Base-by-base conservation (phyloP, 306 rosid genomes). In the Sphenostylis stenocarpa region DNA sequence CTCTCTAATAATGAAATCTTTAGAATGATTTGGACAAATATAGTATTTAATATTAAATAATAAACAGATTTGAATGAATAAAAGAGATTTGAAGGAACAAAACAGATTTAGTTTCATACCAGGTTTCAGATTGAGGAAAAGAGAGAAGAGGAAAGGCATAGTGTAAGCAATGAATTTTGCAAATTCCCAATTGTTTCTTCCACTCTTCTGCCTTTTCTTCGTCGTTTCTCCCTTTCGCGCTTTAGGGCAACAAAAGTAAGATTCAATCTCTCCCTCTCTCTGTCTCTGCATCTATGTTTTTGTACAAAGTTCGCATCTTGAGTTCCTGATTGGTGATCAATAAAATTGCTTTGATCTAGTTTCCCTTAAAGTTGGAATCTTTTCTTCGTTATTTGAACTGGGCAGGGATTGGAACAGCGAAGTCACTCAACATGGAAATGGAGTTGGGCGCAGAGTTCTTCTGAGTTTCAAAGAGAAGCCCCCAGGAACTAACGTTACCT, bases 381-480 rank as follows among this genome's bases (percentile, higher is more conserved):
- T 57, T 84, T 61, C 13, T 53, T 62, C 48, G 8, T 26, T 62
- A 20, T 41, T 78, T 80, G 84, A 75, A 76, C 79, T 81, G 63
- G 34, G 70, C 77, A 86, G 91, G 67, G 77, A 80, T 58, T 80
- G 72, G 38, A 80, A 60, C 33, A 78, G 56, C 77, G 73, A 81
- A 67, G 88, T 68, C 38, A 56, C 70, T 41, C 78, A 63, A 67
- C 70, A 72, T 45, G 62, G 88, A 24, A 70, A 72, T 39, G 72
- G 90, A 51, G 44, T 86, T 57, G 82, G 85, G 70, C 85, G 85
- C 45, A 90, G 98, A 82, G 82, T 74, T 88, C 86, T 91, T 55
- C 53, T 89, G 84, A 82, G 91, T 85, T 87, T 94, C 79, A 89
- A 77, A 82, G 98, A 94, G 48, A 84, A 85, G 15, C 89, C 87